Percentiles rank a stretch among this genome's conserved stretches.
These are phyloP conservation scores for Mycena epipterygia DNA, from an alignment of 768 basidiomycete genomes.

Conservation along the genomic window DNA sequence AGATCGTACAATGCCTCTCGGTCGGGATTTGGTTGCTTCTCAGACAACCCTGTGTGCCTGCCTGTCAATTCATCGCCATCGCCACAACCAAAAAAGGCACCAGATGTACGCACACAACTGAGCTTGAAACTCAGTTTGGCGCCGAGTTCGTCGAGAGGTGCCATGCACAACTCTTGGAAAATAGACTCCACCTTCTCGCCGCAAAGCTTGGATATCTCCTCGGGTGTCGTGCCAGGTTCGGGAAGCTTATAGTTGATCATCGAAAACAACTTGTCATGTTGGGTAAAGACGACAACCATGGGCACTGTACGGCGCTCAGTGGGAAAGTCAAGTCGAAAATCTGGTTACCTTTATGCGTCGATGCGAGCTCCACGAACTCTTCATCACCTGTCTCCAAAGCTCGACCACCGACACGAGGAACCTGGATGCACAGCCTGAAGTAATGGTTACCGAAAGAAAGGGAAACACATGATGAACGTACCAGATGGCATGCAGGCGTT, in stretches of 20 bases:
- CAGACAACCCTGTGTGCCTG: neutral
- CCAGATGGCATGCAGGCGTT: constrained; percentile 13
- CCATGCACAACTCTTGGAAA: neutral
- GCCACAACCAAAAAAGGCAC: constrained; percentile 9
- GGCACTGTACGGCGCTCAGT: constrained; percentile 7
- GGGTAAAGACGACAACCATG: constrained; percentile 10
- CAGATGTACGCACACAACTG: constrained; percentile 4
- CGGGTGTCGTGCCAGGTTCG: neutral
- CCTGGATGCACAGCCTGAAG: constrained; percentile 15
- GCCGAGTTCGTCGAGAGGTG: neutral
- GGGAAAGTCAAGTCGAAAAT: neutral
- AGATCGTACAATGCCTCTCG: constrained; percentile 5
- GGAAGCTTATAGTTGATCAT: neutral
- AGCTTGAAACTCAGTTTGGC: neutral
- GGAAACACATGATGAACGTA: neutral
- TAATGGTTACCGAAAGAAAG: neutral
- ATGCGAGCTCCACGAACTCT: constrained; percentile 5
- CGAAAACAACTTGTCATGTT: neutral
- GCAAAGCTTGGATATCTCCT: constrained; percentile 5
- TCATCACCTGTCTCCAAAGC: constrained; percentile 13
- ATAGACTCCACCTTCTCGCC: neutral
- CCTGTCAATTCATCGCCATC: constrained; percentile 7
- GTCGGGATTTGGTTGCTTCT: constrained; percentile 5
- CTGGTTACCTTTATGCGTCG: neutral
- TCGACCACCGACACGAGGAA: constrained; percentile 5